Base-by-base conservation (phyloP, 2,329 filamentous ascomycete genomes). In the Ascochyta koolunga region DNA sequence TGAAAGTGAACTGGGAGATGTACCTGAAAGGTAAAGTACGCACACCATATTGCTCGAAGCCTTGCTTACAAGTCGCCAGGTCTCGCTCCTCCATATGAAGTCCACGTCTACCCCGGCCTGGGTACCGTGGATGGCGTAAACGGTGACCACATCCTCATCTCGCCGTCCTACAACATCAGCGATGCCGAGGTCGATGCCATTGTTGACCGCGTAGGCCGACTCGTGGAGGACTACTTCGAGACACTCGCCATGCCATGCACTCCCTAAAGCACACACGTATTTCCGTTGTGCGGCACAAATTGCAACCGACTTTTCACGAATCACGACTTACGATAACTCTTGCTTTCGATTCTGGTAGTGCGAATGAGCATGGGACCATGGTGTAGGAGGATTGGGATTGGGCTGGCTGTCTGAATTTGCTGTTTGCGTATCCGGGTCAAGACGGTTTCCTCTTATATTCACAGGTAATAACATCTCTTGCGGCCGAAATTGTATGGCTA, bases 71-170 rank as follows among this genome's bases (percentile, higher is more conserved):
- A 11, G 4, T 36, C 37, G 10, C 22, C 49, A 80, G 78, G 76
- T 21, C 69, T 79, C 56, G 66, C 70, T 41, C 58, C 69, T 13
- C 71, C 73, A 4, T 79, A 82, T 63, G 79, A 77, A 49, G 82
- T 89, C 58, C 81, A 80, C 3, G 65, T 90, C 2, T 91, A 90
- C 66, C 85, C 85, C 1, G 87, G 86, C 0, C 75, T 76, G 0
- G 88, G 88, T 1, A 85, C 85, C 0, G 83, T 78, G 0, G 86
- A 89, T 38, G 78, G 82, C 1, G 66, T 70, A n/a, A 68, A 69
- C 1, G 89, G 89, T 9, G 89, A 93, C 65, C 87, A 90, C 69
- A 77, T 91, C 31, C 79, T 92, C 22, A 65, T 93, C 10, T 83
- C 88, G 1, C 89, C 89, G 5, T 81, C 89, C 0, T 91, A 86